Percentiles rank a stretch among this genome's conserved stretches.
phyloP scores from a whole-genome alignment of 2,329 filamentous ascomycete species.

The Aschersonia sp. region DNA sequence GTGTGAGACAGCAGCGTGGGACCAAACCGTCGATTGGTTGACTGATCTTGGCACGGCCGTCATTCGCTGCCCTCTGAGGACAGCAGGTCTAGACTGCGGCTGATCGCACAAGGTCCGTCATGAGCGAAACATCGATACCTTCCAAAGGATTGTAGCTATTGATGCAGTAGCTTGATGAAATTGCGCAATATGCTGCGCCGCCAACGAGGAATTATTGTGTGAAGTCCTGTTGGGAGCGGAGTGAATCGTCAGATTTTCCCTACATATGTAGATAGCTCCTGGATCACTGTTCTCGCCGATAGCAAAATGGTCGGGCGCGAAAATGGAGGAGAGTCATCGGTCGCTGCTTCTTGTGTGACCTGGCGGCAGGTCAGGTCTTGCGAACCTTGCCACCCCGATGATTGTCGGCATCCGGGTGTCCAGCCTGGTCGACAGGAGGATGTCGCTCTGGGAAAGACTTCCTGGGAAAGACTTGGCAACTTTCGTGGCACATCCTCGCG shows the following conservation, averaged over 20 bases:
- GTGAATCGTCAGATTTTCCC: neutral
- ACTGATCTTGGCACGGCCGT: neutral
- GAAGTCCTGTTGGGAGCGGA: neutral
- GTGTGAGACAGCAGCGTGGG: neutral
- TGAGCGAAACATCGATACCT: neutral
- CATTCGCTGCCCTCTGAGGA: neutral
- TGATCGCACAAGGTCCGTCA: neutral
- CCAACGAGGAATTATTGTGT: neutral
- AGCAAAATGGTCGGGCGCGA: neutral
- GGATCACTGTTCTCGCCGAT: neutral
- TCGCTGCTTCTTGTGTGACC: neutral
- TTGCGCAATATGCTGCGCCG: neutral
- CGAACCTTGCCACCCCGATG: neutral
- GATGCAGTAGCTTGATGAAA: neutral
- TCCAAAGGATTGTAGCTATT: neutral
- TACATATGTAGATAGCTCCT: neutral
- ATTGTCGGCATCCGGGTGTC: neutral
- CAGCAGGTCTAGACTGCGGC: neutral
- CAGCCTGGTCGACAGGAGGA: neutral
- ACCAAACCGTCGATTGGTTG: neutral
- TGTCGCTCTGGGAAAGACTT: neutral
- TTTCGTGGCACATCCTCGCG: neutral
- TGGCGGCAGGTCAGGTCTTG: neutral
- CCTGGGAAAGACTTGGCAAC: neutral
- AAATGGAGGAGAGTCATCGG: neutral